Percentiles rank a stretch among this genome's conserved stretches.
These are phyloP conservation scores for Golubevia pallescens DNA, from an alignment of 1,284 basidiomycete genomes.

Conservation along the genomic window DNA sequence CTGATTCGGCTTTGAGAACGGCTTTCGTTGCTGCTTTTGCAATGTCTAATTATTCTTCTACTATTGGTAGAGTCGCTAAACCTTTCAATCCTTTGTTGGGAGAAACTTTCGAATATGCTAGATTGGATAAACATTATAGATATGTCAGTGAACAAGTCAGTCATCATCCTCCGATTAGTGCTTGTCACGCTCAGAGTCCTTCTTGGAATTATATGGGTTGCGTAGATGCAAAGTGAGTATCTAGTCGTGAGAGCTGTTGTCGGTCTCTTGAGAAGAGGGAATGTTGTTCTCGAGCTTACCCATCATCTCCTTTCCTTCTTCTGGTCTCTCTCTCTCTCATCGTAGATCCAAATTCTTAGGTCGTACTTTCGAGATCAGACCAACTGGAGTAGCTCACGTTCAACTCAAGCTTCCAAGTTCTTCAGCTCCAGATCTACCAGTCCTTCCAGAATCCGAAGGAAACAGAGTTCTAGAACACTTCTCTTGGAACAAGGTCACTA, in stretches of 20 bases:
- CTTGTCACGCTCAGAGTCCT: constrained; percentile 90
- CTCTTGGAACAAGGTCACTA: constrained; percentile 81
- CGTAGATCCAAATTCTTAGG: constrained; percentile 66
- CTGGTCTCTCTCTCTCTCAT: too few relatives aligned
- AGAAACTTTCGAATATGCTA: constrained; percentile 94
- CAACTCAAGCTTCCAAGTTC: constrained; percentile 73
- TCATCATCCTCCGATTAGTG: constrained; percentile 96
- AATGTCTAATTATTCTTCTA: constrained; percentile 97
- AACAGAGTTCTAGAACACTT: constrained; percentile 69
- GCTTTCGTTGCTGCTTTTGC: constrained; percentile 96
- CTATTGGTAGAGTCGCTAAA: constrained; percentile 70
- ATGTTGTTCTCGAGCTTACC: too few relatives aligned
- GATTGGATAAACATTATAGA: constrained; percentile 84
- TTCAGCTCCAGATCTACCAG: constrained; percentile 4
- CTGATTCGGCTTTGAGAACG: constrained; percentile 80
- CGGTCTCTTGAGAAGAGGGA: too few relatives aligned
- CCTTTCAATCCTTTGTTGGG: constrained; percentile 67
- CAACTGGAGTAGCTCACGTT: constrained; percentile 89
- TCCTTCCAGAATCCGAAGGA: too few relatives aligned
- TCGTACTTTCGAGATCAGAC: constrained; percentile 93
- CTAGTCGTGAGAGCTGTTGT: too few relatives aligned
- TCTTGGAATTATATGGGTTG: constrained; percentile 86
- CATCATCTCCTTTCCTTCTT: too few relatives aligned
- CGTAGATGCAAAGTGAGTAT: constrained; percentile 51
- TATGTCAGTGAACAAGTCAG: constrained; percentile 95